Conservation (phyloP, 139 green algal species). For the Volvox africanus region DNA sequence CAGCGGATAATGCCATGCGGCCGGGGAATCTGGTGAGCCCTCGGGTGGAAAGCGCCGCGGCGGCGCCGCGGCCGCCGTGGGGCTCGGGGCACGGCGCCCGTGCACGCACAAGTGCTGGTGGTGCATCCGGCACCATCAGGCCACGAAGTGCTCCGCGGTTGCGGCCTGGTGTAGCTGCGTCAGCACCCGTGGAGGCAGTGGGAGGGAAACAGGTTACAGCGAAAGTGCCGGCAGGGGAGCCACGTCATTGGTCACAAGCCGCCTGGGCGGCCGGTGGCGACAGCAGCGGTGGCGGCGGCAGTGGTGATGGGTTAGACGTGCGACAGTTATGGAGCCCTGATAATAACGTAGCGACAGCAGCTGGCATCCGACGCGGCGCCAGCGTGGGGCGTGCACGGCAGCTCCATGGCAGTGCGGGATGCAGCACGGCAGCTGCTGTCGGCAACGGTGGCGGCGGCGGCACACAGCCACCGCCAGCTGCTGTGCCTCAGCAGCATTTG, state of each 20-base stretch:
- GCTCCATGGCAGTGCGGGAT: not conserved
- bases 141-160: not conserved
- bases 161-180: not conserved
- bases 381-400: not conserved
- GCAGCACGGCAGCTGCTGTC: no score
- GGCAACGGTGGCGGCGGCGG: not conserved
- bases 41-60: not conserved
- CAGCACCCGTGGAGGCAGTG: not conserved
- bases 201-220: not conserved
- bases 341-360: not conserved
- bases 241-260: not conserved
- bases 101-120: not conserved
- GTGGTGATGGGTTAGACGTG: not conserved
- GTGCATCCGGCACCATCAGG: not conserved
- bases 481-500: not conserved
- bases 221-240: not conserved
- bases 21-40: not conserved
- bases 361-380: not conserved
- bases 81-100: not conserved
- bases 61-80: not conserved
- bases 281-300: not conserved
- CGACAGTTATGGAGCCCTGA: conserved; percentile 5
- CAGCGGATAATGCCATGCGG: no score
- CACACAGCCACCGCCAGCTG: not conserved
- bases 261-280: not conserved